Evolutionary conservation across 129 eudicot species (phyloP), one percentile per base, ranked within the genome.

Genomic region (Pittosporum tobira): DNA sequence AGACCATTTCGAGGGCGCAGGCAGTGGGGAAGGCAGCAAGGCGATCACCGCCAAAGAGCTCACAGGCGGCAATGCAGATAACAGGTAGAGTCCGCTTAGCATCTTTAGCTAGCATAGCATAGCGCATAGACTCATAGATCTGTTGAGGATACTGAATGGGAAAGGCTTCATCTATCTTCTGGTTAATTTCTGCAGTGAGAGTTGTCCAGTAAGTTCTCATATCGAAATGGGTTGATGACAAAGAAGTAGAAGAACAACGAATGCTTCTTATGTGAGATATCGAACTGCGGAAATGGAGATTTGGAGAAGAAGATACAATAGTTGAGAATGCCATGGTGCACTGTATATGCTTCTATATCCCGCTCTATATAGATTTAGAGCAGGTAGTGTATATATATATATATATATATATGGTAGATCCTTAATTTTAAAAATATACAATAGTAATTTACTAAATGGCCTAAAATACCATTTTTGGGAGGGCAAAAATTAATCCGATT

Each of bases 1-100:
- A n/a, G n/a, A n/a, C 97, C 97, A 90, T 85, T 73, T 90, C 97
- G 50, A 90, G 95, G 49, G 97, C 97, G 68, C 97, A 90, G n/a
- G 97, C 97, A 30, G 97, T 90, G 56, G 97, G 97, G 69, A 86
- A 90, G 65, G 95, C 98, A 18, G 98, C 94, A 36, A 59, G 82
- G 46, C 98, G 95, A 67, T 75, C 43, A 58, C 89, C 98, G 40
- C 95, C 94, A 58, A 90, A 83, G 62, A 90, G 87, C 78, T 90
- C 98, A 73, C 87, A 90, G 19, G 98, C 95, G 44, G 98, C 93
- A 48, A 90, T 88, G 66, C 98, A 90, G 95, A 90, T 90, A 34
- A 90, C 95, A 0, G 98, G 94, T 0, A 95, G 94, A 43, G 98
- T 82, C 69, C 98, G 69, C 65, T 90, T 90, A 25, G 95, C 95